Evolutionary conservation across 2,329 filamentous ascomycete species (phyloP).

Genomic region (Cytospora paraplurivora): DNA sequence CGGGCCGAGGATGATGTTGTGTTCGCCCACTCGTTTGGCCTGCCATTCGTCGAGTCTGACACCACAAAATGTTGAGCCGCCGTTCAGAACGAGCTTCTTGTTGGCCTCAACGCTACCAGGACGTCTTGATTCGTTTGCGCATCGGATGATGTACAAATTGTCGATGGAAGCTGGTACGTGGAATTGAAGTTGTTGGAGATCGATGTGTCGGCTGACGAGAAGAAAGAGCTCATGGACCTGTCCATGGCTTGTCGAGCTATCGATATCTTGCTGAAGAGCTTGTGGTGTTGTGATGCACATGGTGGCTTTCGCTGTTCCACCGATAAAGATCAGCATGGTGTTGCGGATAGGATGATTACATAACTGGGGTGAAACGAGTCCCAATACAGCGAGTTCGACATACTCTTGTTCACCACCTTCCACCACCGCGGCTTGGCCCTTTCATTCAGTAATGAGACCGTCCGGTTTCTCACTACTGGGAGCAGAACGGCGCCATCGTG

Average conservation of each 20-base stretch:
- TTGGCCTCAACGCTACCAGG: constrained; percentile 11
- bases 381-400: neutral
- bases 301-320: constrained; percentile 22
- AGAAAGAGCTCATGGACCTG: constrained; percentile 29
- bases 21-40: constrained; percentile 25
- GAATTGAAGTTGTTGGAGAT: constrained; percentile 23
- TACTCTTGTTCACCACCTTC: constrained; percentile 25
- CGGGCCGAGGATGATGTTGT: constrained; percentile 28
- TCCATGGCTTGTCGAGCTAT: constrained; percentile 23
- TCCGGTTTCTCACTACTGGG: constrained; percentile 21
- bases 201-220: constrained; percentile 26
- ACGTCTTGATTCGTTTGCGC: constrained; percentile 17
- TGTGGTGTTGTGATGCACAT: constrained; percentile 27
- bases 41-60: constrained; percentile 28
- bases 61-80: constrained; percentile 25
- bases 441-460: constrained; percentile 14
- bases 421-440: constrained; percentile 27
- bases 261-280: constrained; percentile 23
- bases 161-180: constrained; percentile 23
- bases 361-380: too few species aligned
- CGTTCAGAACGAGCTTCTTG: constrained; percentile 26
- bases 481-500: constrained; percentile 26
- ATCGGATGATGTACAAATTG: constrained; percentile 28
- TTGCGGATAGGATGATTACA: too few species aligned
- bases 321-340: neutral